Evolutionary conservation across 805 yeast genomes (phyloP).

Genomic region (Candida pini): DNA sequence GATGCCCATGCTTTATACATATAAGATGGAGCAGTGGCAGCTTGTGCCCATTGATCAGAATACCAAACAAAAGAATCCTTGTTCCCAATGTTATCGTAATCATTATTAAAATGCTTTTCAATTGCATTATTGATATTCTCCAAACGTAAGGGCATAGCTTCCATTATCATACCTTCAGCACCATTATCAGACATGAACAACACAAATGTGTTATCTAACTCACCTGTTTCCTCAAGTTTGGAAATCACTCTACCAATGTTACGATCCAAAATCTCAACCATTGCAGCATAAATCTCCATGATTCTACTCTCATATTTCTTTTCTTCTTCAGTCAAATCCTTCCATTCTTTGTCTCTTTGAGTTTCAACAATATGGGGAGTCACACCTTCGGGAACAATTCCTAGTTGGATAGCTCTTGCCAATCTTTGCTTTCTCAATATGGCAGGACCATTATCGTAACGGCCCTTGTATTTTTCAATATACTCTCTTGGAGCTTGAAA

Average conservation of each 20-base stretch:
- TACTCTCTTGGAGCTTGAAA: constrained; percentile 50
- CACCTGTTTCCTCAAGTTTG: constrained; percentile 35
- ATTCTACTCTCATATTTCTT: constrained; percentile 33
- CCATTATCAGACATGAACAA: constrained; percentile 61
- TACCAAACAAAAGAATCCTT: constrained; percentile 45
- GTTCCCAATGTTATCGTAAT: constrained; percentile 43
- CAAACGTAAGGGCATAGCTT: constrained; percentile 40
- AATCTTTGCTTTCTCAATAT: constrained; percentile 36
- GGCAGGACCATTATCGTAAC: constrained; percentile 45
- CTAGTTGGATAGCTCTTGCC: constrained; percentile 35
- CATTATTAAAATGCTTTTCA: constrained; percentile 35
- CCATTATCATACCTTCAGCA: constrained; percentile 53
- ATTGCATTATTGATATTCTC: constrained; percentile 25
- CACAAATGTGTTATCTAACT: constrained; percentile 50
- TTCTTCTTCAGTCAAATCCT: constrained; percentile 34
- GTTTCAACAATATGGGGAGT: constrained; percentile 41
- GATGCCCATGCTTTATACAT: constrained; percentile 54
- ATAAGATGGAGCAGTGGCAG: constrained; percentile 51
- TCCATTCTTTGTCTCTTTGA: constrained; percentile 38
- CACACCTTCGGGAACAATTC: constrained; percentile 39
- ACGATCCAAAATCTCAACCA: constrained; percentile 51
- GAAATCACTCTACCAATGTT: constrained; percentile 46
- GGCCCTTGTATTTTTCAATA: constrained; percentile 42
- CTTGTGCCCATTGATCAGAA: constrained; percentile 57
- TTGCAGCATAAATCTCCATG: constrained; percentile 59